Conservation (phyloP, 1,139 yeast genomes). For the Suhomyces bribrorum region DNA sequence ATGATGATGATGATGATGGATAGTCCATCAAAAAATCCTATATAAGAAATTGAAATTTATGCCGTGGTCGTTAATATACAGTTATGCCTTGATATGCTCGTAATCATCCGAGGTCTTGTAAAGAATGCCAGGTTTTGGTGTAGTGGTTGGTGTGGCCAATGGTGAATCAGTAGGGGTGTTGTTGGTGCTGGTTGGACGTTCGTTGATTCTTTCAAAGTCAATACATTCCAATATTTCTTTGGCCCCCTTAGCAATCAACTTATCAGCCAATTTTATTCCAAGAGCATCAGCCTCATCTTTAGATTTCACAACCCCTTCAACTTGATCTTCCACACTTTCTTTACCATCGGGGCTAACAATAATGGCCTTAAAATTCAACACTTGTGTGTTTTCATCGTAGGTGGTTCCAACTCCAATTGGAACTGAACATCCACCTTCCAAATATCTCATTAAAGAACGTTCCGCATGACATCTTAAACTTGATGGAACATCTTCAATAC, state of each 20-base stretch:
- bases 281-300: slow-evolving; percentile 67
- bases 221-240: slow-evolving; percentile 78
- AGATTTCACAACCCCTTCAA: slow-evolving; percentile 33
- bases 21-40: background rate
- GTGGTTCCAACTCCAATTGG: slow-evolving; percentile 88
- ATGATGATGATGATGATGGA: background rate
- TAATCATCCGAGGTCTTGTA: background rate
- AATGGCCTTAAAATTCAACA: slow-evolving; percentile 60
- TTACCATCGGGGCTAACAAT: slow-evolving; percentile 87
- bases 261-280: slow-evolving; percentile 71
- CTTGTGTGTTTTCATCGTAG: slow-evolving; percentile 46
- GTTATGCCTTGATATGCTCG: background rate
- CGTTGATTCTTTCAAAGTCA: slow-evolving; percentile 64
- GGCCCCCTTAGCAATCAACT: slow-evolving; percentile 75
- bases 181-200: slow-evolving; percentile 27
- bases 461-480: slow-evolving; percentile 87
- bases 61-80: background rate
- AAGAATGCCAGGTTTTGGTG: slow-evolving; percentile 5
- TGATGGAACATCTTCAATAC: slow-evolving; percentile 67
- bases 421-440: slow-evolving; percentile 98
- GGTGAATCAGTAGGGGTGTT: slow-evolving; percentile 13
- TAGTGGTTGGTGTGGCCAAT: slow-evolving; percentile 7
- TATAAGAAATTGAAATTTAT: background rate
- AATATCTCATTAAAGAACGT: slow-evolving; percentile 78
- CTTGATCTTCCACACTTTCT: slow-evolving; percentile 59